Conservation (phyloP, 169 alveolate genomes). For the Cyclospora cayetanensis region DNA sequence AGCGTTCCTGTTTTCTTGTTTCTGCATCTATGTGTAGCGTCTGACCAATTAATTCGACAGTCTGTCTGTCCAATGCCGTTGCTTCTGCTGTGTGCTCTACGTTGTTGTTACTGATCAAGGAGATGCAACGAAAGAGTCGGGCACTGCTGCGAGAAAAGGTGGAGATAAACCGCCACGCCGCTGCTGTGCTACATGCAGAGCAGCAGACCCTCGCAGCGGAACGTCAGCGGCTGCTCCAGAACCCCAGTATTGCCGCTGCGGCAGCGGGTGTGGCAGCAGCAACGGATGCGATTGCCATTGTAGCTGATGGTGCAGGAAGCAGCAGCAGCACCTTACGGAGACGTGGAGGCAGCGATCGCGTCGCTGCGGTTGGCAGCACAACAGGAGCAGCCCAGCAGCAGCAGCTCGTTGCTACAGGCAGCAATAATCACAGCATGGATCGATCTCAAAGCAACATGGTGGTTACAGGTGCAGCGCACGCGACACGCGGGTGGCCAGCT, state of each 20-base stretch:
- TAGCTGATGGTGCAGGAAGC: not conserved
- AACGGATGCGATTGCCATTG: not conserved
- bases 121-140: slow-evolving; percentile 26
- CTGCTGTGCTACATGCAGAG: slow-evolving; percentile 34
- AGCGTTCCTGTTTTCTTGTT: not conserved
- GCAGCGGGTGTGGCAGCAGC: not conserved
- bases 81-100: not conserved
- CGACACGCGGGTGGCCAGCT: not conserved
- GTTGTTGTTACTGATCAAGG: not conserved
- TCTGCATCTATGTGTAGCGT: too few relatives aligned
- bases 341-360: slow-evolving; percentile 4
- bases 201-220: slow-evolving; percentile 29
- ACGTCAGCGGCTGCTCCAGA: slow-evolving; percentile 32
- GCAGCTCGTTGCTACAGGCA: not conserved
- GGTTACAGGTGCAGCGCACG: not conserved
- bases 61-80: too few relatives aligned
- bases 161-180: slow-evolving; percentile 24
- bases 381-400: slow-evolving; percentile 24
- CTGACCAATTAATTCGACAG: too few relatives aligned
- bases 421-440: not conserved
- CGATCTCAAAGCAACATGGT: not conserved
- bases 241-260: not conserved
- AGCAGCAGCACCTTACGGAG: not conserved
- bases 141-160: slow-evolving; percentile 60
- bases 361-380: not conserved